Evolutionary conservation across 306 rosid genomes (phyloP).

Genomic region (Coriaria nepalensis): DNA sequence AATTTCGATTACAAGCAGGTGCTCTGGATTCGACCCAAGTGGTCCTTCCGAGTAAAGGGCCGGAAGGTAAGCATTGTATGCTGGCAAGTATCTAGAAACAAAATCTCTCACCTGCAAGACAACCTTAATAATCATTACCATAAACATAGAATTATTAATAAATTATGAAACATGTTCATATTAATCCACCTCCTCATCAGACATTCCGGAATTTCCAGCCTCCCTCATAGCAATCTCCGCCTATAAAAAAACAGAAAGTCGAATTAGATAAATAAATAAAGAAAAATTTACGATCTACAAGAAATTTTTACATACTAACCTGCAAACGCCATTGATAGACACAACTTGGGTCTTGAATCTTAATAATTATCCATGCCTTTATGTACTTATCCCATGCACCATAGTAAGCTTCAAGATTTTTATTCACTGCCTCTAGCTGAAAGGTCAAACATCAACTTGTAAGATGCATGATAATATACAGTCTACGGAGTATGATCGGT

Average conservation of each 20-base stretch:
- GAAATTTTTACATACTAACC: too few relatives aligned
- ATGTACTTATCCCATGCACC: slow-evolving; percentile 87
- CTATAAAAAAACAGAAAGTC: slow-evolving; percentile 28
- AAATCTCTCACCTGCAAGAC: slow-evolving; percentile 78
- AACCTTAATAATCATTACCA: slow-evolving; percentile 10
- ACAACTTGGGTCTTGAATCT: slow-evolving; percentile 72
- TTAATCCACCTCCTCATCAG: slow-evolving; percentile 63
- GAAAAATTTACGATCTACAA: too few relatives aligned
- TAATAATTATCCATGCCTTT: slow-evolving; percentile 73
- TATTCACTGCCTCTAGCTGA: slow-evolving; percentile 68
- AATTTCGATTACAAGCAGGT: slow-evolving; percentile 56
- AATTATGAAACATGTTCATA: not conserved
- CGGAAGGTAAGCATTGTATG: slow-evolving; percentile 86
- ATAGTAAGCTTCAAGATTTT: slow-evolving; percentile 64
- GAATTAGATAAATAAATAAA: not conserved
- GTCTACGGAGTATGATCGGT: too few relatives aligned
- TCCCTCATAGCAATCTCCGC: slow-evolving; percentile 98
- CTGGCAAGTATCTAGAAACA: slow-evolving; percentile 90
- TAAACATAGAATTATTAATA: not conserved
- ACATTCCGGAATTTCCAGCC: slow-evolving; percentile 89
- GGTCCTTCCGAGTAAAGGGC: slow-evolving; percentile 84
- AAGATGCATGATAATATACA: too few relatives aligned
- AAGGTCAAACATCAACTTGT: slow-evolving; percentile 10
- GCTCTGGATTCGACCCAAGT: slow-evolving; percentile 60
- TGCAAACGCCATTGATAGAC: slow-evolving; percentile 86